Conservation (phyloP, 805 yeast species). For the Nakazawaea populi region DNA sequence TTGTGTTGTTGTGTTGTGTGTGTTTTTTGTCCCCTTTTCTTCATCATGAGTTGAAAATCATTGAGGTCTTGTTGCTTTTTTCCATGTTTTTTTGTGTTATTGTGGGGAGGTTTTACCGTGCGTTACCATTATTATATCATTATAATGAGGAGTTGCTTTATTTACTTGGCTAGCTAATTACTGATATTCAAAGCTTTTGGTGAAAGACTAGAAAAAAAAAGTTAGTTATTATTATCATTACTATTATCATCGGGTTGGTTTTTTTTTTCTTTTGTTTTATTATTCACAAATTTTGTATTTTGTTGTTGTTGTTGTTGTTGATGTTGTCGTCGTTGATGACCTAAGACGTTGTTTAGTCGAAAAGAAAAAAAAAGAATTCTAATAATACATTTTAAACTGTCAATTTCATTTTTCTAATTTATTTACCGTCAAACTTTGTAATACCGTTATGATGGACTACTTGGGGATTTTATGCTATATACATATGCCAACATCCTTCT, state of each 20-base stretch:
- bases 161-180: neutral
- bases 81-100: neutral
- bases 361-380: too few relatives aligned
- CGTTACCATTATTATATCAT: neutral
- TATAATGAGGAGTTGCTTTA: neutral
- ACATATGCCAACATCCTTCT: too few relatives aligned
- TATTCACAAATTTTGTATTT: too few relatives aligned
- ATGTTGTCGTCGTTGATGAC: neutral
- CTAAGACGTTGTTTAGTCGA: neutral
- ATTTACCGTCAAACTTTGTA: too few relatives aligned
- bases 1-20: neutral
- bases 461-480: too few relatives aligned
- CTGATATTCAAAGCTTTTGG: neutral
- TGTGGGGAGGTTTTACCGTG: neutral
- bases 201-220: neutral
- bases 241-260: neutral
- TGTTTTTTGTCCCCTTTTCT: neutral
- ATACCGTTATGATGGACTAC: too few relatives aligned
- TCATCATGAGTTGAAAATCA: neutral
- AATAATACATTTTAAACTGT: too few relatives aligned
- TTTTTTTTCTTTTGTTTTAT: too few relatives aligned
- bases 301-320: neutral
- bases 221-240: too few relatives aligned
- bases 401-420: too few relatives aligned
- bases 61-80: neutral